Evolutionary conservation across 1,139 yeast genomes (phyloP), one percentile per base, ranked within the genome.

Genomic region (Scheffersomyces insectosa): DNA sequence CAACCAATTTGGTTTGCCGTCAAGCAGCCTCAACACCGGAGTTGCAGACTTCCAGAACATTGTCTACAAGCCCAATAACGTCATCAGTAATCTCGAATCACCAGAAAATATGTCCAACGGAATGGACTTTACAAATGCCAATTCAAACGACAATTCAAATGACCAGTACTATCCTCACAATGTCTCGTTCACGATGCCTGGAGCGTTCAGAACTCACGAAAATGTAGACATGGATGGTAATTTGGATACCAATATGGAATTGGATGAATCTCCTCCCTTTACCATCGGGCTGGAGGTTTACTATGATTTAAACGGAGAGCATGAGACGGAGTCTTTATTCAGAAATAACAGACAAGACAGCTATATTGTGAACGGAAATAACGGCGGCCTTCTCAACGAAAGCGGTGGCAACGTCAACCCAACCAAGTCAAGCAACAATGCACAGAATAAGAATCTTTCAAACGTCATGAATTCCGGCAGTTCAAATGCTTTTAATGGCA

Each of bases 251-350:
- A 20, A 20, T 6, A 68, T 70, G 75, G 75, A 70, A 15, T 42
- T 70, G 23, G 75, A 70, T 42, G 72, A 69, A 38, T 63, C 68
- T 13, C 75, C 75, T 3, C 74, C 72, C 8, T 70, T 70, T 43
- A 63, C 75, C 3, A 59, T 70, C 14, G 75, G 66, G 30, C 68
- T 63, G 64, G 72, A 67, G 42, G 39, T 58, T 28, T 61, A 48
- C 37, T 54, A 51, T 40, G 66, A 61, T 45, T 50, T 25, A 5
- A 23, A 16, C 5, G 28, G 40, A 14, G 48, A 42, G 15, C 45
- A 25, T 9, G 43, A 41, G 16, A 41, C 43, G 3, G 42, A 42
- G n/a, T 39, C 42, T 8, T 14, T 38, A 13, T 42, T 42, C 36
- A 38, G 27, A 15, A 35, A 29, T 33, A 42, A 31, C n/a, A 16